These are phyloP conservation scores for Apocynum venetum DNA, from an alignment of 257 asterid species.

Conservation along the genomic window DNA sequence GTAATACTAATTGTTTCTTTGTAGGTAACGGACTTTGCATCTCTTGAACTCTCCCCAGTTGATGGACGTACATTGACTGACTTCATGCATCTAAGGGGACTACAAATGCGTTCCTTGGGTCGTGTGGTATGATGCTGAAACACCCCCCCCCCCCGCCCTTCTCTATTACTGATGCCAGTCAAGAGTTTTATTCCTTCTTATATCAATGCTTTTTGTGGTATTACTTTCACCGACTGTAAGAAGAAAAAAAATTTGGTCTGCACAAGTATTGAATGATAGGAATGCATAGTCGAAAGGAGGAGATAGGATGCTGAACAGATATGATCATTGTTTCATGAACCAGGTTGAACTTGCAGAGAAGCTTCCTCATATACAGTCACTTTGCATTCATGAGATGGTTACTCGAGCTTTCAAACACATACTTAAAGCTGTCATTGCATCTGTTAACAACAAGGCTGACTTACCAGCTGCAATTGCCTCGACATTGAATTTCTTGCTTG, in stretches of 20 bases:
- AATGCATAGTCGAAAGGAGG: neutral
- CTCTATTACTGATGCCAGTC: neutral
- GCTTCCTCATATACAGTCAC: conserved; percentile 97
- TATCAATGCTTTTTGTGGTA: neutral
- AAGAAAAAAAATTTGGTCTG: neutral
- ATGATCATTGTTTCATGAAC: conserved; percentile 25
- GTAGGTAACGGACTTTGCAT: conserved; percentile 96
- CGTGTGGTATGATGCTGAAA: conserved; percentile 62
- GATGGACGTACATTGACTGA: conserved; percentile 97
- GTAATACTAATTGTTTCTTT: conserved; percentile 14
- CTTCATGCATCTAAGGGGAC: conserved; percentile 98
- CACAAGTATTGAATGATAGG: neutral
- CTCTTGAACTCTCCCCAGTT: conserved; percentile 98
- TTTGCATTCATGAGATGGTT: conserved; percentile 98
- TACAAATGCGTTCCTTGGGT: conserved; percentile 89
- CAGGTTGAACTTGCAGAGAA: conserved; percentile 96
- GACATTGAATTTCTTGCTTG: conserved; percentile 82
- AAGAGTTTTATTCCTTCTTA: neutral
- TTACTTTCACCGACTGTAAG: neutral
- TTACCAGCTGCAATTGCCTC: conserved; percentile 72
- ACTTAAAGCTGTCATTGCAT: conserved; percentile 87
- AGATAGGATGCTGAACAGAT: neutral
- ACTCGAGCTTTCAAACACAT: conserved; percentile 93
- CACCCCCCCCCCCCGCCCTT: conserved; percentile 9
- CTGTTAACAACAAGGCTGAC: conserved; percentile 52